A percentile compares a stretch with the other conserved stretches of the same genome.
These are phyloP conservation scores for Candida piceae DNA, from an alignment of 805 yeast species.

Conservation along the genomic window DNA sequence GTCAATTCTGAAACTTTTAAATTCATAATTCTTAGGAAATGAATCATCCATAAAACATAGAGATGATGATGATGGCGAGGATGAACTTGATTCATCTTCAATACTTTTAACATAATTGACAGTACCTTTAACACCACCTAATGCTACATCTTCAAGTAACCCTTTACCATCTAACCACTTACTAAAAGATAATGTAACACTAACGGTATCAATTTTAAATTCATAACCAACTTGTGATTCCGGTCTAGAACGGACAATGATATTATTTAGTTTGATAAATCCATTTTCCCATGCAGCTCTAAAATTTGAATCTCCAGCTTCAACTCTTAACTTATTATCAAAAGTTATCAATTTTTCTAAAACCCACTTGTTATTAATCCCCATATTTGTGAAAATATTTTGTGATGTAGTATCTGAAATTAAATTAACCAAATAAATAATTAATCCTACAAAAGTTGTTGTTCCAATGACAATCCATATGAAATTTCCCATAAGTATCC, in stretches of 20 bases:
- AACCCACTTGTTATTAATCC: constrained; percentile 16
- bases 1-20: constrained; percentile 40
- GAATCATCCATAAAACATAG: constrained; percentile 15
- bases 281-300: constrained; percentile 47
- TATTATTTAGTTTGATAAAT: constrained; percentile 39
- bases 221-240: constrained; percentile 22
- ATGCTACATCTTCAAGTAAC: constrained; percentile 42
- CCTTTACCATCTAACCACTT: constrained; percentile 57
- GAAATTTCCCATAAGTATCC: constrained; percentile 53
- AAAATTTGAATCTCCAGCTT: constrained; percentile 24
- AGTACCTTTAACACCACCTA: constrained; percentile 43
- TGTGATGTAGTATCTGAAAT: constrained; percentile 14
- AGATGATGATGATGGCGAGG: not conserved
- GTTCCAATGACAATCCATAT: constrained; percentile 54
- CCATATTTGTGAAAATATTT: too few relatives aligned
- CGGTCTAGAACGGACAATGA: constrained; percentile 25
- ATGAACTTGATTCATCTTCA: not conserved
- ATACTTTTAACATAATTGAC: constrained; percentile 13
- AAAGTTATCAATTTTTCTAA: constrained; percentile 27
- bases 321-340: constrained; percentile 28
- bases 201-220: constrained; percentile 38
- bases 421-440: constrained; percentile 39
- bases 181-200: constrained; percentile 42
- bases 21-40: constrained; percentile 31
- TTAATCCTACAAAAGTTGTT: constrained; percentile 47